Evolutionary conservation across 2,329 filamentous ascomycete genomes (phyloP).

Genomic region (Plectosphaerella plurivora): DNA sequence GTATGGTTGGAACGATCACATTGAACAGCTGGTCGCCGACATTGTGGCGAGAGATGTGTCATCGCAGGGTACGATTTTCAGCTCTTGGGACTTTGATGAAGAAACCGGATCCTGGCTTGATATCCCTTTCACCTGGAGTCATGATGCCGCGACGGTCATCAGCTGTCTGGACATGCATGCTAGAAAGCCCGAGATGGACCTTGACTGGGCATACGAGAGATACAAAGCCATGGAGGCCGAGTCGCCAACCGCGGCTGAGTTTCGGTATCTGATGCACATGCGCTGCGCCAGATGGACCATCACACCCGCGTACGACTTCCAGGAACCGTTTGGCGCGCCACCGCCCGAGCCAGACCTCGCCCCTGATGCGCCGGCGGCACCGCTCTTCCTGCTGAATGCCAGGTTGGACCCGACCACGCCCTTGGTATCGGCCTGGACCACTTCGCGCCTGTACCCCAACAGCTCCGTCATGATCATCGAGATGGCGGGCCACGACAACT

Average conservation of each 20-base stretch:
- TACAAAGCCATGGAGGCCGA: conserved; percentile 25
- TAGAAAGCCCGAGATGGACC: conserved; percentile 11
- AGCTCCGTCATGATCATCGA: conserved; percentile 23
- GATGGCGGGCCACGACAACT: conserved; percentile 20
- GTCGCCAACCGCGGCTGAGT: conserved; percentile 24
- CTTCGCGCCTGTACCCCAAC: conserved; percentile 19
- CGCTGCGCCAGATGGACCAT: conserved; percentile 32
- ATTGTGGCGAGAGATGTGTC: too few species aligned
- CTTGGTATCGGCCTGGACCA: conserved; percentile 26
- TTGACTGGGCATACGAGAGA: conserved; percentile 41
- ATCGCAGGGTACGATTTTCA: too few species aligned
- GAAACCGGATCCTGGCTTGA: conserved; percentile 14
- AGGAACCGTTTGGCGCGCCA: conserved; percentile 26
- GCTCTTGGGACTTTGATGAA: too few species aligned
- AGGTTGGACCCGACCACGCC: conserved; percentile 42
- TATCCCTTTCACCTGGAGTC: conserved; percentile 12
- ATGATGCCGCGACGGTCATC: not conserved
- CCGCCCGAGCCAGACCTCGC: conserved; percentile 14
- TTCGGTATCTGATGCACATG: conserved; percentile 30
- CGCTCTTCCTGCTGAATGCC: conserved; percentile 38
- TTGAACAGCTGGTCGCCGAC: too few species aligned
- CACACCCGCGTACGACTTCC: conserved; percentile 33
- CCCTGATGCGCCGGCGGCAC: conserved; percentile 29
- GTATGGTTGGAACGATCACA: too few species aligned
- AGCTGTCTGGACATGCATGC: not conserved